phyloP scores from a whole-genome alignment of 352 stramenopile species.

The Globisporangium paroecandrum region DNA sequence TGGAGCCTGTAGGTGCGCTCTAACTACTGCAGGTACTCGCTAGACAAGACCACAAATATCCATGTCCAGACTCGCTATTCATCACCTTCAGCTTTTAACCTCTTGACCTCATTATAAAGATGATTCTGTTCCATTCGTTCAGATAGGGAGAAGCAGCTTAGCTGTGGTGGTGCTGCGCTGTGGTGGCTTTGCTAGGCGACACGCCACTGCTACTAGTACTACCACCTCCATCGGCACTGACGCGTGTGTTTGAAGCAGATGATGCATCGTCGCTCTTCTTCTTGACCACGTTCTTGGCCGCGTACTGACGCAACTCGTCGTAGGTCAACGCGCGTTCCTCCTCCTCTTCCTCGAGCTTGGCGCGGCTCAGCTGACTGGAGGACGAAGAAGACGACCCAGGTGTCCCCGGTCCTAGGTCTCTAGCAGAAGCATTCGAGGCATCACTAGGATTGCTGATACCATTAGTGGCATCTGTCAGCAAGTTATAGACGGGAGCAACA shows the following conservation, averaged over 20 bases:
- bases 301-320: constrained; percentile 65
- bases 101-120: not conserved
- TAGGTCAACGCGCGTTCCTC: constrained; percentile 71
- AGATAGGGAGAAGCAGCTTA: not conserved
- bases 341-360: constrained; percentile 48
- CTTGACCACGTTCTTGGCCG: constrained; percentile 48
- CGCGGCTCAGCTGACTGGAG: constrained; percentile 3
- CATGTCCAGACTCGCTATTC: not conserved
- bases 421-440: not conserved
- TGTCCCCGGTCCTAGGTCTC: not conserved
- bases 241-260: not conserved
- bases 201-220: not conserved
- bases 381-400: not conserved
- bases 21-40: not conserved
- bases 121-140: not conserved
- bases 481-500: not conserved
- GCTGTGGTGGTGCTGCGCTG: not conserved
- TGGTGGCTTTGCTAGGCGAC: not conserved
- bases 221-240: not conserved
- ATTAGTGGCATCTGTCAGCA: not conserved
- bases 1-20: constrained; percentile 2
- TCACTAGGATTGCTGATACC: not conserved
- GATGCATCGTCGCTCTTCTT: constrained; percentile 19
- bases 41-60: constrained; percentile 1
- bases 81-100: not conserved